Percentiles rank a stretch among this genome's conserved stretches.
These are phyloP conservation scores for Pyricularia grisea DNA, from an alignment of 2,329 filamentous ascomycete genomes.

Conservation along the genomic window DNA sequence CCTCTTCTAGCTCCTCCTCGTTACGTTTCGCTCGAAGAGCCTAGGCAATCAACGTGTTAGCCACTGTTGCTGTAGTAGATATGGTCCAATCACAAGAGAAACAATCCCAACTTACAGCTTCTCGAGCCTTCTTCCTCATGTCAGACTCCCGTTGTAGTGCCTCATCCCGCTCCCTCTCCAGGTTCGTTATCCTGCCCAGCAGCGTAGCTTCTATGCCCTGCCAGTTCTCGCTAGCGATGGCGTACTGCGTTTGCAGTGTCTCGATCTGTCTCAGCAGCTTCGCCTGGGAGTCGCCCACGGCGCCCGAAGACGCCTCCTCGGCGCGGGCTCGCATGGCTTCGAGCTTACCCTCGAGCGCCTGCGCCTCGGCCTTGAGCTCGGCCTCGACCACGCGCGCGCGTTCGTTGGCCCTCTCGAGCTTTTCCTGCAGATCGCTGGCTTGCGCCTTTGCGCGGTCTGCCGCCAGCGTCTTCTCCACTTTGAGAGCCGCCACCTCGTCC, in stretches of 20 bases:
- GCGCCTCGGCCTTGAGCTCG: conserved; percentile 70
- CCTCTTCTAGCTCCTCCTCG: conserved; percentile 75
- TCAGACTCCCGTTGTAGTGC: conserved; percentile 74
- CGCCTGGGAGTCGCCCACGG: conserved; percentile 72
- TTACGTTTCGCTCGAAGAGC: conserved; percentile 54
- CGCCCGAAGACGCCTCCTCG: conserved; percentile 81
- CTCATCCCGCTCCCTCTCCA: conserved; percentile 91
- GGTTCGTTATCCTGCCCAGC: conserved; percentile 60
- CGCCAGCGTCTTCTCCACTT: conserved; percentile 68
- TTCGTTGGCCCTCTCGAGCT: conserved; percentile 63
- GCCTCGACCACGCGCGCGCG: conserved; percentile 58
- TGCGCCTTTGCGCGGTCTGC: conserved; percentile 59
- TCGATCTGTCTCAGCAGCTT: conserved; percentile 92
- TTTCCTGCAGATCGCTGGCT: conserved; percentile 62
- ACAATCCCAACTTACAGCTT: conserved; percentile 52
- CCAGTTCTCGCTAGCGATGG: conserved; percentile 93
- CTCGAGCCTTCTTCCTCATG: conserved; percentile 79
- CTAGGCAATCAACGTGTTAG: conserved; percentile 24
- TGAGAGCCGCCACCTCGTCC: conserved; percentile 52
- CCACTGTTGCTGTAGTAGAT: background rate
- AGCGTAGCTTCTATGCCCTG: conserved; percentile 88
- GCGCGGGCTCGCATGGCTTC: conserved; percentile 77
- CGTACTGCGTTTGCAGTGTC: conserved; percentile 90
- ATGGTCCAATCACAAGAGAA: background rate
- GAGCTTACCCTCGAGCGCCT: conserved; percentile 77